Conservation (phyloP, 179 eudicot species). For the Vitellaria paradoxa region DNA sequence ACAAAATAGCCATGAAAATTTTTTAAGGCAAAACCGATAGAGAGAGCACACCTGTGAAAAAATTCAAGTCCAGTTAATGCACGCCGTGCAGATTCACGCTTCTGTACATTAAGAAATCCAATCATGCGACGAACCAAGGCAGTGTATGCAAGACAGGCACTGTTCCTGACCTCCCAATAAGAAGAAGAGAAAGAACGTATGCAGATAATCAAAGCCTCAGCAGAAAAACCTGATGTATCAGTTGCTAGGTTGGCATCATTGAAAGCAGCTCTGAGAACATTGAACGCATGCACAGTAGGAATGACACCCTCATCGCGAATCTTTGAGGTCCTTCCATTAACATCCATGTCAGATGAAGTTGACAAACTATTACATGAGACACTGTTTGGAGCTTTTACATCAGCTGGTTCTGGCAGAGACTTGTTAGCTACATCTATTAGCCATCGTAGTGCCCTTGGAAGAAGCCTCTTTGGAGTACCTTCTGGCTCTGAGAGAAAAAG, state of each 20-base stretch:
- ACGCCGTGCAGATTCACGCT: slow-evolving; percentile 87
- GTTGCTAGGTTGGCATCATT: slow-evolving; percentile 93
- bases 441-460: slow-evolving; percentile 86
- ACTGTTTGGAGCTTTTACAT: slow-evolving; percentile 18
- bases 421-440: slow-evolving; percentile 71
- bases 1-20: neutral
- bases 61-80: slow-evolving; percentile 89
- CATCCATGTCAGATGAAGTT: slow-evolving; percentile 24
- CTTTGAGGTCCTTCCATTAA: slow-evolving; percentile 51
- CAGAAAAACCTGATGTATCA: slow-evolving; percentile 91
- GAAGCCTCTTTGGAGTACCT: slow-evolving; percentile 90
- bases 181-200: slow-evolving; percentile 88
- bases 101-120: slow-evolving; percentile 94
- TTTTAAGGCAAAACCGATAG: neutral
- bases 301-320: slow-evolving; percentile 90
- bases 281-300: slow-evolving; percentile 97
- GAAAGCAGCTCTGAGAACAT: slow-evolving; percentile 87
- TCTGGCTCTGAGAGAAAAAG: slow-evolving; percentile 96
- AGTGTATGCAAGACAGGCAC: slow-evolving; percentile 95
- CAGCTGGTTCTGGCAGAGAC: slow-evolving; percentile 46
- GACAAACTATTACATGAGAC: slow-evolving; percentile 7
- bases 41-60: slow-evolving; percentile 71
- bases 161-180: slow-evolving; percentile 93
- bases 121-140: slow-evolving; percentile 98
- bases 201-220: slow-evolving; percentile 86